These are phyloP conservation scores for Alternaria sp. DNA, from an alignment of 2,329 filamentous ascomycete species.

Conservation along the genomic window DNA sequence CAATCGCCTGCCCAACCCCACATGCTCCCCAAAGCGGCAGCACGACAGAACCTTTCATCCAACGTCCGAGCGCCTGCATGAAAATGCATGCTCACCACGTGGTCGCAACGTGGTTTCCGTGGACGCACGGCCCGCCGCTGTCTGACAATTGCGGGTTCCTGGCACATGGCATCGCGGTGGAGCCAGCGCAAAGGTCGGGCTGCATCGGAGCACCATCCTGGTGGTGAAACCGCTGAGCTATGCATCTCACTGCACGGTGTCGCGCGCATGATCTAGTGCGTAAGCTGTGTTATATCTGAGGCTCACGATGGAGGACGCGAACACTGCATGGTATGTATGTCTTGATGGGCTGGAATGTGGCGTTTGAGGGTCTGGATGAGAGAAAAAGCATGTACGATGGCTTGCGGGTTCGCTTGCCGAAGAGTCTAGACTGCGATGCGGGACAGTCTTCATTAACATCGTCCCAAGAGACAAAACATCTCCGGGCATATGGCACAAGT, in stretches of 20 bases:
- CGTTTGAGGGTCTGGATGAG: background rate
- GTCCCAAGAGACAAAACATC: background rate
- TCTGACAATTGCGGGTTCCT: background rate
- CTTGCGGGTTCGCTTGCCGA: background rate
- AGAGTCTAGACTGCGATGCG: background rate
- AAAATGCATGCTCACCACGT: constrained; percentile 10
- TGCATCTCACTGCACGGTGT: background rate
- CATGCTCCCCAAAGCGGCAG: background rate
- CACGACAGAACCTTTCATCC: background rate
- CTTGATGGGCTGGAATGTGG: background rate
- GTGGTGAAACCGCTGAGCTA: constrained; percentile 1
- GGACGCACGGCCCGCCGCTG: constrained; percentile 4
- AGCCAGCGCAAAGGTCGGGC: background rate
- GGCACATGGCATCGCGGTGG: background rate
- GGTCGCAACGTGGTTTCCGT: constrained; percentile 6
- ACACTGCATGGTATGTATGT: background rate
- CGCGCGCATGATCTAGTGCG: background rate
- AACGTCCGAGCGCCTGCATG: constrained; percentile 12
- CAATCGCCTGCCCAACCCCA: background rate
- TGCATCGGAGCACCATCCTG: background rate
- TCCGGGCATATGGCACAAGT: background rate
- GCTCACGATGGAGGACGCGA: background rate
- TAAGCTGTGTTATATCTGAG: background rate
- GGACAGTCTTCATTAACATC: background rate
- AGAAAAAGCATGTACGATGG: background rate